Evolutionary conservation across 495 filamentous ascomycete genomes (phyloP).

Genomic region (Hypoxylon perforatum): DNA sequence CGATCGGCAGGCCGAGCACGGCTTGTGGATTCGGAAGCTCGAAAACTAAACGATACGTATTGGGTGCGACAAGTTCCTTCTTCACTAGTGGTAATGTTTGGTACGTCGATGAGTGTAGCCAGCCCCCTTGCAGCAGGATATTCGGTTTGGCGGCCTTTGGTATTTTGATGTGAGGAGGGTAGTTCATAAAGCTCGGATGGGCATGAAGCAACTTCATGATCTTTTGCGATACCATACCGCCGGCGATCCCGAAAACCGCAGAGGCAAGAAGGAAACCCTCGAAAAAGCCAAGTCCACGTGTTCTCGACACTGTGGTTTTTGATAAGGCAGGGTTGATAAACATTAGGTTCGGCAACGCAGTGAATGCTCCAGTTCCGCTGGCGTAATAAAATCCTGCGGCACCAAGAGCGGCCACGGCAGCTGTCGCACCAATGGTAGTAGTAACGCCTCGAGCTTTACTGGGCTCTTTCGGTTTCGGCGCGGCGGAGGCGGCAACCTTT

Average conservation of each 20-base stretch:
- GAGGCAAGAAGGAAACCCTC: slow-evolving; percentile 53
- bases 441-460: slow-evolving; percentile 1
- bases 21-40: slow-evolving; percentile 53
- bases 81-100: slow-evolving; percentile 56
- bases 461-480: slow-evolving; percentile 6
- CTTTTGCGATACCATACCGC: slow-evolving; percentile 37
- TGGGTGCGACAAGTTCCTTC: slow-evolving; percentile 56
- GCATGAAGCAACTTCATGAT: slow-evolving; percentile 46
- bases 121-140: slow-evolving; percentile 50
- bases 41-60: slow-evolving; percentile 62
- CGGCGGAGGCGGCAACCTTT: background rate
- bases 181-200: slow-evolving; percentile 54
- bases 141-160: slow-evolving; percentile 41
- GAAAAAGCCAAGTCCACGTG: slow-evolving; percentile 34
- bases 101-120: slow-evolving; percentile 60
- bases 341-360: background rate
- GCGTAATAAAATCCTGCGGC: slow-evolving; percentile 20
- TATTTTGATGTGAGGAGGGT: slow-evolving; percentile 51
- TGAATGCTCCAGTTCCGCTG: background rate
- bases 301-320: slow-evolving; percentile 32
- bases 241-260: slow-evolving; percentile 41
- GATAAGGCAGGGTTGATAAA: background rate
- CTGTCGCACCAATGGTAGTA: background rate
- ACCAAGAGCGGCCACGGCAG: slow-evolving; percentile 12
- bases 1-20: slow-evolving; percentile 63